These are phyloP conservation scores for Elongisporangium prolatum DNA, from an alignment of 352 stramenopile genomes.

Conservation along the genomic window DNA sequence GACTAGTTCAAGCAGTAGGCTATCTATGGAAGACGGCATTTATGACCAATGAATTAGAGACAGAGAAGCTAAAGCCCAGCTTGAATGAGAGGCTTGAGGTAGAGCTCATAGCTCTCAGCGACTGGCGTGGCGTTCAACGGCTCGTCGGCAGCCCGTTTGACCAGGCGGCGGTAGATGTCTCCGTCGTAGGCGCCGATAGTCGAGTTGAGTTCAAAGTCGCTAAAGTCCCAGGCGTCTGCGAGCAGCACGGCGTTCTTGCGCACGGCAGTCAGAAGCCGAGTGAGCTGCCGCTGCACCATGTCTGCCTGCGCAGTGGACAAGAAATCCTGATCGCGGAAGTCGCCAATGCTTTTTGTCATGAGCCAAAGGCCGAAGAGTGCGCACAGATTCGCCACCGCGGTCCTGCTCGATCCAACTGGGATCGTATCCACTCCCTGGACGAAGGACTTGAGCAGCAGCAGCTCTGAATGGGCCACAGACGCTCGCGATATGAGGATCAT, in stretches of 20 bases:
- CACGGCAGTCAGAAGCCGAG: constrained; percentile 26
- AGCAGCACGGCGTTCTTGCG: constrained; percentile 45
- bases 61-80: constrained; percentile 4
- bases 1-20: no score
- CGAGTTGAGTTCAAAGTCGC: constrained; percentile 62
- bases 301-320: constrained; percentile 38
- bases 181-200: constrained; percentile 66
- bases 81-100: constrained; percentile 5
- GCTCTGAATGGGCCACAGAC: constrained; percentile 41
- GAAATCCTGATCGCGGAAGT: constrained; percentile 57
- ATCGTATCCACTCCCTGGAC: constrained; percentile 18
- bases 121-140: constrained; percentile 57
- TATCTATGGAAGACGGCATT: no score
- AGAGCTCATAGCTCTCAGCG: constrained; percentile 42
- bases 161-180: constrained; percentile 58
- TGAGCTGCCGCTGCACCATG: constrained; percentile 24
- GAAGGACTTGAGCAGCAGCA: constrained; percentile 37
- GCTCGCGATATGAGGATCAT: constrained; percentile 50
- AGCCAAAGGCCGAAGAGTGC: constrained; percentile 41
- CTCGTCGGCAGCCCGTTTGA: constrained; percentile 38
- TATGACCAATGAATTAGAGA: no score
- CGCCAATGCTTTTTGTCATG: constrained; percentile 38
- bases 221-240: constrained; percentile 32
- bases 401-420: constrained; percentile 17
- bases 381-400: constrained; percentile 27